A percentile compares a stretch with the other conserved stretches of the same genome.
Evolutionary conservation across 352 stramenopile genomes (phyloP).

Genomic region (Plasmopara viticola): DNA sequence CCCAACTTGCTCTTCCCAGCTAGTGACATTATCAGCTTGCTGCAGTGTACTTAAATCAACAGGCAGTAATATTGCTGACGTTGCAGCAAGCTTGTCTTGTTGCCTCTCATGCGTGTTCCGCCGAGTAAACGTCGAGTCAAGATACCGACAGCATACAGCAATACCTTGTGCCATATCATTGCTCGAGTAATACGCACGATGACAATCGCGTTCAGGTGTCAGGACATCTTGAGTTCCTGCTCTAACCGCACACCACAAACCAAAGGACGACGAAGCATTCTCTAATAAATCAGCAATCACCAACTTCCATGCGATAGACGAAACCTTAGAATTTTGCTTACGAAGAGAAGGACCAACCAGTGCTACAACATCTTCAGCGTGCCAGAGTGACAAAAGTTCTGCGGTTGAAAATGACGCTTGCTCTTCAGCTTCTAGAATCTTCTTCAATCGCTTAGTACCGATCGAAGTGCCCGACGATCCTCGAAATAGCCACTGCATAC

Average conservation of each 20-base stretch:
- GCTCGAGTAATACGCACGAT: conserved; percentile 22
- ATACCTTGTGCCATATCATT: conserved; percentile 15
- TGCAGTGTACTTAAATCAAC: conserved; percentile 44
- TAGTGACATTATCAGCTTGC: conserved; percentile 21
- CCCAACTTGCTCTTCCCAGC: conserved; percentile 41
- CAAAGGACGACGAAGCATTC: conserved; percentile 49
- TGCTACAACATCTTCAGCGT: conserved; percentile 28
- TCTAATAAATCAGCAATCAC: conserved; percentile 68
- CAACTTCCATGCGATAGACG: conserved; percentile 54
- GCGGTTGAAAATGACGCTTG: conserved; percentile 9
- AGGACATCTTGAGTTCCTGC: conserved; percentile 36
- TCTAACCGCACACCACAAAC: conserved; percentile 62
- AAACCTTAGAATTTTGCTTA: conserved; percentile 8
- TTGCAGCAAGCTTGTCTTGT: conserved; percentile 33
- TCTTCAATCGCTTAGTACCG: conserved; percentile 25
- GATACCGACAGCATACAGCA: conserved; percentile 52
- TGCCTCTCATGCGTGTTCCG: conserved; percentile 16
- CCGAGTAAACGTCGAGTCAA: conserved; percentile 33
- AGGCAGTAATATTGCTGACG: conserved; percentile 48
- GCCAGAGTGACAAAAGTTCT: conserved; percentile 20
- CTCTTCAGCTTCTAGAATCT: conserved; percentile 7
- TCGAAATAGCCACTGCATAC: conserved; percentile 42
- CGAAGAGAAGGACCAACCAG: conserved; percentile 30
- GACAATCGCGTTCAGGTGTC: conserved; percentile 16
- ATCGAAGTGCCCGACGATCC: conserved; percentile 11